A percentile compares a stretch with the other conserved stretches of the same genome.
Evolutionary conservation across 345 rosid species (phyloP).

Genomic region (Eucalyptus rudis): DNA sequence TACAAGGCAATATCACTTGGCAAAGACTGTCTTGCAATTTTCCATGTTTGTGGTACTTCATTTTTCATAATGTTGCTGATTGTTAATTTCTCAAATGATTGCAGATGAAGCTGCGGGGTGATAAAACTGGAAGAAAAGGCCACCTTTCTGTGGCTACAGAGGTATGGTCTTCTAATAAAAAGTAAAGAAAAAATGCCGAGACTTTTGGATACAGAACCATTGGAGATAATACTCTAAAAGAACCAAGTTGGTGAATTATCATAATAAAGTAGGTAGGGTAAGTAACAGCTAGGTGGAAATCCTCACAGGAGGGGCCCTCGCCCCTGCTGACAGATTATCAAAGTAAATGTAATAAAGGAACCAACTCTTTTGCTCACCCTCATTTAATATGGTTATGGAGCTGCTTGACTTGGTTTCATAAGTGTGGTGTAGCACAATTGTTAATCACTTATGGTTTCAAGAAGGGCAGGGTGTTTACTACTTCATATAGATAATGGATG

Average conservation of each 20-base stretch:
- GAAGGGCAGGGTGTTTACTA: neutral
- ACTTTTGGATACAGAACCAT: neutral
- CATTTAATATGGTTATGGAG: neutral
- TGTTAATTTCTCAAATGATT: neutral
- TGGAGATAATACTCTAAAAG: neutral
- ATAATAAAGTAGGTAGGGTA: neutral
- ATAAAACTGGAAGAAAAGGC: constrained; percentile 88
- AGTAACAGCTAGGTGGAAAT: neutral
- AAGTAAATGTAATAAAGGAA: neutral
- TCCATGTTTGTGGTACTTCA: neutral
- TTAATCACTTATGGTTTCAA: neutral
- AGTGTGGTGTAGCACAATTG: neutral
- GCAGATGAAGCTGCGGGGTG: constrained; percentile 84
- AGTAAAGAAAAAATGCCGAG: neutral
- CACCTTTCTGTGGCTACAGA: constrained; percentile 91
- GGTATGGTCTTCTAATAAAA: constrained; percentile 25
- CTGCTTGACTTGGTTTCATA: neutral
- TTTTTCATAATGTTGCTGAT: neutral
- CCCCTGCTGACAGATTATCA: neutral
- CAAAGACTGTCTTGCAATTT: neutral
- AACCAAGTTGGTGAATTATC: neutral
- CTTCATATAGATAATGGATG: neutral
- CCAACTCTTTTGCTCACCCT: neutral
- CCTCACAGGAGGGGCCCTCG: neutral
- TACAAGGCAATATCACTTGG: constrained; percentile 50